Conservation (phyloP, 2,329 filamentous ascomycete species). For the Cercospora zeina region DNA sequence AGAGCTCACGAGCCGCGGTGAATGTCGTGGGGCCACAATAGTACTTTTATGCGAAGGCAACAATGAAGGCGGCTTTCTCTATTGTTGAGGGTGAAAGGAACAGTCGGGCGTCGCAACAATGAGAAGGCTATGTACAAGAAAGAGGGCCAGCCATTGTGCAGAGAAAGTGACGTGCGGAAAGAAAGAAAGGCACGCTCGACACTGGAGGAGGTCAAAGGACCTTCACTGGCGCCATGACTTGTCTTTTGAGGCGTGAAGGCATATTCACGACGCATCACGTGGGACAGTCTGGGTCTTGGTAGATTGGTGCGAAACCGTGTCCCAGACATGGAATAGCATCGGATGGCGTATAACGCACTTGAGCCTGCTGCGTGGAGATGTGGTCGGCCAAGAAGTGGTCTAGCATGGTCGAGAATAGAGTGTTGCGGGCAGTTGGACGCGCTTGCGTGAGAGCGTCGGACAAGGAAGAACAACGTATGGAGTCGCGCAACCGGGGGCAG, state of each 20-base stretch:
- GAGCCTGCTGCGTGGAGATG: slow-evolving; percentile 14
- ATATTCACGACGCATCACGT: slow-evolving; percentile 10
- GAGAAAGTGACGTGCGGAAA: slow-evolving; percentile 15
- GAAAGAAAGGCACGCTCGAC: slow-evolving; percentile 18
- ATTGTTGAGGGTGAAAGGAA: slow-evolving; percentile 23
- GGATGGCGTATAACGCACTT: slow-evolving; percentile 25
- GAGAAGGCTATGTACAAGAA: slow-evolving; percentile 22
- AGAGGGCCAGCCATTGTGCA: slow-evolving; percentile 22
- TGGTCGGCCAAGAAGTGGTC: slow-evolving; percentile 12
- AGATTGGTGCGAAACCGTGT: slow-evolving; percentile 21
- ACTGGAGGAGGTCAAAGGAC: slow-evolving; percentile 18
- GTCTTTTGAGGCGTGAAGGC: slow-evolving; percentile 8
- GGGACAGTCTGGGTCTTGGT: slow-evolving; percentile 20
- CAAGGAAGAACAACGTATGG: slow-evolving; percentile 23
- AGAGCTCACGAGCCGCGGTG: slow-evolving; percentile 17
- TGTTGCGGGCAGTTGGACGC: slow-evolving; percentile 26
- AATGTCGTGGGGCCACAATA: slow-evolving; percentile 14
- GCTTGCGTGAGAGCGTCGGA: slow-evolving; percentile 26
- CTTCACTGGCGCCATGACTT: slow-evolving; percentile 8
- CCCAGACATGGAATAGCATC: slow-evolving; percentile 7
- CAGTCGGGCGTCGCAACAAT: slow-evolving; percentile 28
- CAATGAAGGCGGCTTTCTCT: slow-evolving; percentile 27
- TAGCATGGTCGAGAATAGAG: slow-evolving; percentile 25
- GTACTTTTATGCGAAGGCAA: slow-evolving; percentile 20
- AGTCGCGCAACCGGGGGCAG: slow-evolving; percentile 17